A percentile compares a stretch with the other conserved stretches of the same genome.
These are phyloP conservation scores for Ruellia speciosa DNA, from an alignment of 305 asterid genomes.

Conservation along the genomic window DNA sequence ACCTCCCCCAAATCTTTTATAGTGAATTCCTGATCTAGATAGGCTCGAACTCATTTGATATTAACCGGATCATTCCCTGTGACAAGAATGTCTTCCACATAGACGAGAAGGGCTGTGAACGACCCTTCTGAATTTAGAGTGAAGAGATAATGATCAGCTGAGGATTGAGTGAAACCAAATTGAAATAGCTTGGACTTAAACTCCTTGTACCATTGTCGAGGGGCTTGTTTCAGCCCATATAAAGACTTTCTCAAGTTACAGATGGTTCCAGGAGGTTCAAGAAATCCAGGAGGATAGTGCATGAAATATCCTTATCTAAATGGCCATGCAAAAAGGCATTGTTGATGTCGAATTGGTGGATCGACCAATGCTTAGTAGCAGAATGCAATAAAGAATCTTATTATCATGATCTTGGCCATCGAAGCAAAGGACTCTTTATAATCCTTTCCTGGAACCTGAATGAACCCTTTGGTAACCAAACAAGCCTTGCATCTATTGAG, in stretches of 20 bases:
- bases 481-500: not conserved
- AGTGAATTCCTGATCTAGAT: not conserved
- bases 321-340: not conserved
- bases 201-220: not conserved
- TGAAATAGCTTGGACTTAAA: not conserved
- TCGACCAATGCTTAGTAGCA: not conserved
- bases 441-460: not conserved
- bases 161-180: not conserved
- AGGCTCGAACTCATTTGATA: no score
- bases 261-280: not conserved
- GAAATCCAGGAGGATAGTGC: not conserved
- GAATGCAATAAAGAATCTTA: not conserved
- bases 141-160: not conserved
- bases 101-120: not conserved
- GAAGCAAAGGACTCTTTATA: not conserved
- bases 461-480: not conserved
- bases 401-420: not conserved
- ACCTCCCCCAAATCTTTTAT: not conserved
- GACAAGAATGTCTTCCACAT: slow-evolving; percentile 1
- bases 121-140: not conserved
- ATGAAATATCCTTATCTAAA: not conserved
- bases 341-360: not conserved
- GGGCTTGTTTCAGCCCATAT: not conserved
- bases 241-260: not conserved
- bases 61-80: not conserved